phyloP scores from a whole-genome alignment of 2,329 filamentous ascomycete genomes.

The Uncinocarpus reesii region DNA sequence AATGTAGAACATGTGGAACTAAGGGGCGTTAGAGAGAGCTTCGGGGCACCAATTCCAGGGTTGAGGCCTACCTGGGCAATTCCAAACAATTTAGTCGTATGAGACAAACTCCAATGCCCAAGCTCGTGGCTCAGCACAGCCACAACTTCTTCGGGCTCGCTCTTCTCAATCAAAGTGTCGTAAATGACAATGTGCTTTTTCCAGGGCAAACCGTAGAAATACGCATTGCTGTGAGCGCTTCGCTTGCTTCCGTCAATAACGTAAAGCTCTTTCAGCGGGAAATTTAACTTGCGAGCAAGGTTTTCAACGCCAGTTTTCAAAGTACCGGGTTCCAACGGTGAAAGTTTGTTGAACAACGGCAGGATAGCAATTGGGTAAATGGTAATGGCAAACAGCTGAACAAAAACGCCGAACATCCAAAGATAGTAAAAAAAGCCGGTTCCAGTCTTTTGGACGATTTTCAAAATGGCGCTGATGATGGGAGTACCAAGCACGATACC shows the following conservation, averaged over 20 bases:
- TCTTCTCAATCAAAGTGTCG: slow-evolving; percentile 95
- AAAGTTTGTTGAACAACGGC: slow-evolving; percentile 96
- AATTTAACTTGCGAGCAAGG: slow-evolving; percentile 72
- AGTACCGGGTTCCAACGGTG: slow-evolving; percentile 73
- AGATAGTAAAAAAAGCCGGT: slow-evolving; percentile 96
- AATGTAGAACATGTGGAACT: slow-evolving; percentile 92
- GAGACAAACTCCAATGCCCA: slow-evolving; percentile 91
- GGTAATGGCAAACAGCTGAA: slow-evolving; percentile 91
- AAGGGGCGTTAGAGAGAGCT: slow-evolving; percentile 15
- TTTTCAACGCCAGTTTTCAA: slow-evolving; percentile 82
- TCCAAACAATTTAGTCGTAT: slow-evolving; percentile 82
- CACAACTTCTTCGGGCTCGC: slow-evolving; percentile 79
- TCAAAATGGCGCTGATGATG: slow-evolving; percentile 80
- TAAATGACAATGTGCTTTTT: slow-evolving; percentile 99
- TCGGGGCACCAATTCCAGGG: neutral
- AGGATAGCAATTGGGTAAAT: slow-evolving; percentile 92
- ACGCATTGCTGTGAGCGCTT: slow-evolving; percentile 80
- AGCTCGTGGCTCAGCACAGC: slow-evolving; percentile 92
- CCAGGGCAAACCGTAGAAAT: slow-evolving; percentile 96
- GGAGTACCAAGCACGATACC: slow-evolving; percentile 71
- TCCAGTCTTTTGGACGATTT: slow-evolving; percentile 89
- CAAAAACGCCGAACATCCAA: slow-evolving; percentile 79
- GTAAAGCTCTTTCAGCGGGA: slow-evolving; percentile 84
- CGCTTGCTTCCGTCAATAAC: slow-evolving; percentile 90
- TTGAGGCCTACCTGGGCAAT: slow-evolving; percentile 61